phyloP scores from a whole-genome alignment of 768 basidiomycete species.

The Podaxis sp. region DNA sequence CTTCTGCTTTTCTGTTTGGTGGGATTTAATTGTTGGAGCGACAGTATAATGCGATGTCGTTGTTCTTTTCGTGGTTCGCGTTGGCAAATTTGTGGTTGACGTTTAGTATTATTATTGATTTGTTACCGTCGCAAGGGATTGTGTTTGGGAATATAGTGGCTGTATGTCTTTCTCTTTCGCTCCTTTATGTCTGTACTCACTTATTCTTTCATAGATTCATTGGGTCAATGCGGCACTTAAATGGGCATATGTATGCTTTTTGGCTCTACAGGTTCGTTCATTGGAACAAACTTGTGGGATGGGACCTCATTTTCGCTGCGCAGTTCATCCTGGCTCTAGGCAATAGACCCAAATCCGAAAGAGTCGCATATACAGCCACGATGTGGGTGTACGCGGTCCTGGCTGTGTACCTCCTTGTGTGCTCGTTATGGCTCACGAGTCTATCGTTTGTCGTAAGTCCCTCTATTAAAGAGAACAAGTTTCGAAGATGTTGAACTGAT shows the following conservation, averaged over 20 bases:
- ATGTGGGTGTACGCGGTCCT: slow-evolving; percentile 86
- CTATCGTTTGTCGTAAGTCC: slow-evolving; percentile 68
- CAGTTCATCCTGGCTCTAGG: slow-evolving; percentile 67
- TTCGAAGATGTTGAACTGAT: not conserved
- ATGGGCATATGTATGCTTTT: slow-evolving; percentile 84
- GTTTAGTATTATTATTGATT: slow-evolving; percentile 92
- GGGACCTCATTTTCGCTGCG: not conserved
- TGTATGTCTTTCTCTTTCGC: not conserved
- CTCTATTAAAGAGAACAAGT: not conserved
- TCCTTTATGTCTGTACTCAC: not conserved
- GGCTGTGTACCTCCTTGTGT: slow-evolving; percentile 80
- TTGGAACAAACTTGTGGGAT: not conserved
- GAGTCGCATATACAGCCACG: slow-evolving; percentile 66
- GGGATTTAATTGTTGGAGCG: not conserved
- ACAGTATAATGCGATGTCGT: slow-evolving; percentile 81
- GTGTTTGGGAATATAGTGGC: slow-evolving; percentile 50
- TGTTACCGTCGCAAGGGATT: slow-evolving; percentile 53
- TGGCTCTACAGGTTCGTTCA: slow-evolving; percentile 48
- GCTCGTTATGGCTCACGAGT: slow-evolving; percentile 82
- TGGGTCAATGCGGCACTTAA: slow-evolving; percentile 82
- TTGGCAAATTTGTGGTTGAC: slow-evolving; percentile 92
- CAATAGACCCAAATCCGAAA: slow-evolving; percentile 88
- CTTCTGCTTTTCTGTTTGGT: not conserved
- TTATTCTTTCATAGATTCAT: slow-evolving; percentile 55
- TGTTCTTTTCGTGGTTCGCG: slow-evolving; percentile 93